phyloP scores from a whole-genome alignment of 805 yeast genomes.

The Yarrowia keelungensis region DNA sequence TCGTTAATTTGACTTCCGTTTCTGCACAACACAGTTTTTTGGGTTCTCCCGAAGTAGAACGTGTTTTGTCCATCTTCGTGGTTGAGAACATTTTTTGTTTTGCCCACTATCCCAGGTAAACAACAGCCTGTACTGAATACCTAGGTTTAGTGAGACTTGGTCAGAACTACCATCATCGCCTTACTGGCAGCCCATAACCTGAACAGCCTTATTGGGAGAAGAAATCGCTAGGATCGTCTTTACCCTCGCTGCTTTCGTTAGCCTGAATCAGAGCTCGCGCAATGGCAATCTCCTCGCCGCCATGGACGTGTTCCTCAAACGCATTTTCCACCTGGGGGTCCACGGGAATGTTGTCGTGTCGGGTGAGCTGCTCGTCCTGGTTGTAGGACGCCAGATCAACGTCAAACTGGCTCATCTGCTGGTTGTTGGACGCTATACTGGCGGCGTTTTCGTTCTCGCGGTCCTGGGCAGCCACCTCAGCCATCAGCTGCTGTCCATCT shows the following conservation, averaged over 20 bases:
- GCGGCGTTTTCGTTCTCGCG: slow-evolving; percentile 2
- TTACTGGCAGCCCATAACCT: too few species aligned
- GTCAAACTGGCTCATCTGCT: slow-evolving; percentile 32
- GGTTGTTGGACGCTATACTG: slow-evolving; percentile 47
- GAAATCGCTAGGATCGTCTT: slow-evolving; percentile 36
- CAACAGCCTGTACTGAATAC: too few species aligned
- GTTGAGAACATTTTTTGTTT: background rate
- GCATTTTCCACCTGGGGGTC: slow-evolving; percentile 64
- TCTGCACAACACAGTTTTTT: slow-evolving; percentile 19
- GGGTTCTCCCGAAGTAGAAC: background rate
- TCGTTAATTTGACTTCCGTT: slow-evolving; percentile 13
- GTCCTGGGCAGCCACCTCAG: slow-evolving; percentile 60
- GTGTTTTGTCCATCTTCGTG: background rate
- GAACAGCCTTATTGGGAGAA: slow-evolving; percentile 4
- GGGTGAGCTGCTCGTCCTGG: slow-evolving; percentile 40
- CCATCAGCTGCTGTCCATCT: slow-evolving; percentile 57
- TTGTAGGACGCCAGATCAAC: slow-evolving; percentile 40
- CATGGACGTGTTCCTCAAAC: slow-evolving; percentile 53
- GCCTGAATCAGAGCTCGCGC: slow-evolving; percentile 72
- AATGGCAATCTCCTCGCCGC: slow-evolving; percentile 65
- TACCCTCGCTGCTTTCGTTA: slow-evolving; percentile 50
- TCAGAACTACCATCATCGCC: too few species aligned
- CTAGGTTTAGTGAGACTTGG: too few species aligned
- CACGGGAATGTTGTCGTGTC: slow-evolving; percentile 55
- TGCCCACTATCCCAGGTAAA: too few species aligned